phyloP scores from a whole-genome alignment of 2,329 filamentous ascomycete species.

The Cyanodermella asteris region DNA sequence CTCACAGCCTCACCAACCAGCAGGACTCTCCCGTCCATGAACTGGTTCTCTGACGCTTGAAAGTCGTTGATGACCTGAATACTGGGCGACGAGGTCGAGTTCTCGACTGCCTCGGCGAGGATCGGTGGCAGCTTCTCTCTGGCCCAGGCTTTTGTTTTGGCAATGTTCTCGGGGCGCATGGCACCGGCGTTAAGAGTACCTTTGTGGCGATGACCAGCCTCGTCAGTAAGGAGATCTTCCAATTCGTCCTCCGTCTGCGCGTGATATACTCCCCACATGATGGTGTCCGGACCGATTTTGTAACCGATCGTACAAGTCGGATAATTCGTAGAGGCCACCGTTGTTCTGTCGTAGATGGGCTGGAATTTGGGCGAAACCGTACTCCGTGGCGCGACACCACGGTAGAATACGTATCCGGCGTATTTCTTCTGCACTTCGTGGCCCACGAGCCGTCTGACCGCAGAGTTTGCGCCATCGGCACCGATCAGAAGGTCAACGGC shows the following conservation, averaged over 20 bases:
- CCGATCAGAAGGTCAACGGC: constrained; percentile 19
- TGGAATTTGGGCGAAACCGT: no score
- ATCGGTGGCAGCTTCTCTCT: not conserved
- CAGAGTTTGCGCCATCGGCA: constrained; percentile 23
- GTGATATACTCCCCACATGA: no score
- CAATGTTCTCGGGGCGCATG: constrained; percentile 18
- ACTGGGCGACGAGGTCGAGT: constrained; percentile 22
- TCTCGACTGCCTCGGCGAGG: constrained; percentile 18
- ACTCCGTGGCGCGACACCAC: constrained; percentile 1
- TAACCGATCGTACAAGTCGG: no score
- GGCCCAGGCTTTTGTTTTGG: constrained; percentile 9
- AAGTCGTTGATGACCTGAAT: constrained; percentile 25
- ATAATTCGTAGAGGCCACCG: no score
- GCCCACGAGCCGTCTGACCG: constrained; percentile 15
- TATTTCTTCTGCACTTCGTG: constrained; percentile 9
- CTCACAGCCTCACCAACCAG: constrained; percentile 26
- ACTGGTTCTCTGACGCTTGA: constrained; percentile 16
- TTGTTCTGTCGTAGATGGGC: no score
- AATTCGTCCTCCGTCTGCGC: no score
- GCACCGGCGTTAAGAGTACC: constrained; percentile 23
- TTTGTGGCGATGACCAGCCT: constrained; percentile 17
- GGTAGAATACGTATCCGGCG: constrained; percentile 5
- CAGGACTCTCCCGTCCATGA: constrained; percentile 20
- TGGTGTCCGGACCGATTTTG: no score
- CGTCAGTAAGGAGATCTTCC: constrained; percentile 22